Evolutionary conservation across 75 land plant species (phyloP), one percentile per base, ranked within the genome.

Genomic region (Pseudotsuga menziesii): DNA sequence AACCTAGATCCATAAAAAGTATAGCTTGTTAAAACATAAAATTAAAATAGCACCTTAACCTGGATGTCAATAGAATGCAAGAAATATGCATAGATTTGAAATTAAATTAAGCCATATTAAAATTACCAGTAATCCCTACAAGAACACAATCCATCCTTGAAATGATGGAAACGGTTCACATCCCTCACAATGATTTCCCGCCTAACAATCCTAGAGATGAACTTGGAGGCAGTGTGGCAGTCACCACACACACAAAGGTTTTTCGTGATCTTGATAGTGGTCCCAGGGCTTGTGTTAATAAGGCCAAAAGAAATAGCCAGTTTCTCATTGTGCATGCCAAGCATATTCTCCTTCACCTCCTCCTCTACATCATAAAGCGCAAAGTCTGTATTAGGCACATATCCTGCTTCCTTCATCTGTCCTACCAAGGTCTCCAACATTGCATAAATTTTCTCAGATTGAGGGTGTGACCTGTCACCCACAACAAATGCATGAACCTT

Each of bases 111-210:
- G 0, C 36, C 36, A 35, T 35, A 35, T 62, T 62, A 27, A n/a
- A 9, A 32, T 72, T 32, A 76, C 61, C 78, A 76, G 20, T 76
- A 76, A 72, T 76, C 78, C 27, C 78, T 76, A 76, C 78, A 76
- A 5, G 78, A 76, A 72, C 78, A 76, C 26, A 59, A 26, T 27
- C 78, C 75, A 4, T 76, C 69, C 27, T 25, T 58, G 61, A 76
- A 76, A 59, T 56, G 52, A 76, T 76, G 78, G 25, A 61, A 58
- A 56, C 78, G 61, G 16, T 22, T 58, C 27, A 35, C 61, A 20
- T 76, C 78, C 69, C 78, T 27, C 22, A 57, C 23, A 56, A 76
- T 32, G 27, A 76, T 76, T 32, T 76, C 70, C 17, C 78, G 75
- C 35, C 35, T 15, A 15, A 26, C 44, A 29, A 76, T 56, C 69